Evolutionary conservation across 2,329 filamentous ascomycete species (phyloP).

Genomic region (Aspergillus latus): DNA sequence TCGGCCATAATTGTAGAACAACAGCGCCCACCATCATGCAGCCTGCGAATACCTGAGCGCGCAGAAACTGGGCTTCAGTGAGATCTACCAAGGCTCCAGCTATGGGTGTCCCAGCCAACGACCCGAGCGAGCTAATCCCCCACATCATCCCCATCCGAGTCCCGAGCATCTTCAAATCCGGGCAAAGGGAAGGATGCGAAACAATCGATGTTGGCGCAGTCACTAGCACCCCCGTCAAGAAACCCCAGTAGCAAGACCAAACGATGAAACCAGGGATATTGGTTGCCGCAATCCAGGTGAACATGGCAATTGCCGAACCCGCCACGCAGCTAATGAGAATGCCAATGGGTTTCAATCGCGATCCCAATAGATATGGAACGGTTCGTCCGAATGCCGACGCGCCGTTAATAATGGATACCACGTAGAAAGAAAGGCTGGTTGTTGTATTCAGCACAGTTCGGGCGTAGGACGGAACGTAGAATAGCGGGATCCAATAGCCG

Average conservation of each 20-base stretch:
- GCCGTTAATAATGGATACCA: conserved; percentile 55
- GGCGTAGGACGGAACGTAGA: conserved; percentile 47
- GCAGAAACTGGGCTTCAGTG: conserved; percentile 26
- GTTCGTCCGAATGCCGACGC: conserved; percentile 52
- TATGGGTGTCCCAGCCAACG: conserved; percentile 33
- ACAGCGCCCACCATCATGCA: conserved; percentile 34
- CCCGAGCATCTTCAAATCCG: conserved; percentile 27
- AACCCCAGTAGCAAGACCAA: conserved; percentile 35
- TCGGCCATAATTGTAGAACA: conserved; percentile 30
- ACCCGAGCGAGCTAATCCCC: conserved; percentile 35
- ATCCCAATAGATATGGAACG: conserved; percentile 46
- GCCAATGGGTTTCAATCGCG: conserved; percentile 27
- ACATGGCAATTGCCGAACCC: conserved; percentile 32
- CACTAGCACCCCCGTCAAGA: conserved; percentile 31
- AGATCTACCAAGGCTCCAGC: conserved; percentile 34
- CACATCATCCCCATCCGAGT: conserved; percentile 38
- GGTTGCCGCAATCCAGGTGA: conserved; percentile 32
- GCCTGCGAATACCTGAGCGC: conserved; percentile 34
- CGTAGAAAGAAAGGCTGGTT: conserved; percentile 48
- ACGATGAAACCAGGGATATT: conserved; percentile 29
- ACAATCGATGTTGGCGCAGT: conserved; percentile 33
- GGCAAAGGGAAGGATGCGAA: conserved; percentile 31
- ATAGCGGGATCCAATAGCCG: conserved; percentile 50
- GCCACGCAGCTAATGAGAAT: conserved; percentile 23
- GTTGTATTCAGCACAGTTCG: conserved; percentile 48